A percentile compares a stretch with the other conserved stretches of the same genome.
These are phyloP conservation scores for Aspergillus sp. DNA, from an alignment of 2,329 filamentous ascomycete genomes.

Conservation along the genomic window DNA sequence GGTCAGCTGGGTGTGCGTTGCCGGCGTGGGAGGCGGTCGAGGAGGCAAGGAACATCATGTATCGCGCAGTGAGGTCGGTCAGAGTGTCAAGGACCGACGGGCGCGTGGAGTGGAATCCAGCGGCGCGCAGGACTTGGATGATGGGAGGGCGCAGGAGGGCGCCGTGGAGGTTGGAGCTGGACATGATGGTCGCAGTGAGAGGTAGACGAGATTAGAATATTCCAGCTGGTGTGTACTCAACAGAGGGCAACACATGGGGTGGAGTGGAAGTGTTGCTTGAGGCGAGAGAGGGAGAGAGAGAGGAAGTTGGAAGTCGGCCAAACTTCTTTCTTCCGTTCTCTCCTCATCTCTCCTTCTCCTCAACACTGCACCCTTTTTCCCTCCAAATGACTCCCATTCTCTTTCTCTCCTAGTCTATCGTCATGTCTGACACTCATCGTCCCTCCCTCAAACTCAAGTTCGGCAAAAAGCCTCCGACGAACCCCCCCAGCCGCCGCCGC, in stretches of 20 bases:
- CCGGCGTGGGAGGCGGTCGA: constrained; percentile 62
- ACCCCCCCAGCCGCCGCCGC: constrained; percentile 11
- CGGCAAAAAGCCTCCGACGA: constrained; percentile 26
- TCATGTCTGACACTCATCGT: constrained; percentile 27
- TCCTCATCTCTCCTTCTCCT: constrained; percentile 7
- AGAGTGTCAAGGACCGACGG: constrained; percentile 76
- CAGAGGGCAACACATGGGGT: background rate
- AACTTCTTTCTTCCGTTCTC: constrained; percentile 6
- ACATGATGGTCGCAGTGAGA: constrained; percentile 31
- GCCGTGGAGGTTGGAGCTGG: constrained; percentile 51
- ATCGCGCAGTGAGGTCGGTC: constrained; percentile 76
- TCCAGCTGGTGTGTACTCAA: no score
- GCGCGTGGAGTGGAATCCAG: constrained; percentile 76
- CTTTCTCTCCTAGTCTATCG: no score
- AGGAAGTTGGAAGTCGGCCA: constrained; percentile 3
- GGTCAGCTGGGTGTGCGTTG: constrained; percentile 56
- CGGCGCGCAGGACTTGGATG: constrained; percentile 82
- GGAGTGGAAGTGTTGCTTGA: background rate
- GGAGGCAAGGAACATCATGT: constrained; percentile 65
- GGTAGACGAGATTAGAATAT: no score
- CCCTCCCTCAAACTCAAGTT: constrained; percentile 35
- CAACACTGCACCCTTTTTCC: no score
- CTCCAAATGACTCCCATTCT: no score
- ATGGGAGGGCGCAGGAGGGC: constrained; percentile 77
- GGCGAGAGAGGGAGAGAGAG: constrained; percentile 1